Base-by-base conservation (phyloP, 176 grass and related monocot species). In the Oryza nivara region DNA sequence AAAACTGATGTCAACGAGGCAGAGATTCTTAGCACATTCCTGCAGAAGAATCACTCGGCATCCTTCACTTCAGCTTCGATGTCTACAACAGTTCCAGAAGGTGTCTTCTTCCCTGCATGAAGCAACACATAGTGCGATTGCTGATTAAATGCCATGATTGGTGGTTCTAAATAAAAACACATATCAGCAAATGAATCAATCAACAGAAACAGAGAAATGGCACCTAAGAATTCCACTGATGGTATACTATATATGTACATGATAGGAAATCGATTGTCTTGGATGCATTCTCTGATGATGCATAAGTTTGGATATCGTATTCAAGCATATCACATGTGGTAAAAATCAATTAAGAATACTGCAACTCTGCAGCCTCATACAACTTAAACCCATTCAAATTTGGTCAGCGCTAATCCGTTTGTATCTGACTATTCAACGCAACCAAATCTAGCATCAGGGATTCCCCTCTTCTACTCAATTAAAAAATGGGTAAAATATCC, bases 51-150 rank as follows among this genome's bases (percentile, higher is more conserved):
- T 94, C 87, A 94, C 40, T 41, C 40, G 40, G 88, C 82, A 12
- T 94, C 92, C 79, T 85, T 94, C 26, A 94, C 92, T 60, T 94
- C 92, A 56, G 92, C 92, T 70, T 94, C 92, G 1, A 94, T 72
- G 14, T 94, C 92, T 67, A 94, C 90, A 14, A 94, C 65, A 14
- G 87, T 75, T 70, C 85, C 78, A 17, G 90, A 90, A 49, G 87
- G 60, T 1, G 79, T 58, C 22, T 76, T 58, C 22, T 76, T 81
- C 80, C 67, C 88, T 94, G 83, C 69, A 73, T 38, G 30, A 9
- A 54, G 17, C 15, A 54, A 15, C 4, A 46, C 26, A 88, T 26
- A 30, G 11, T 65, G 66, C 8, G 32, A 64, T 70, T 2, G 6
- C 9, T 68, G 15, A 54, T 34, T 48, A 48, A 61, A 36, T 49